Evolutionary conservation across 768 basidiomycete species (phyloP).

Genomic region (Mycena albidolilacea): DNA sequence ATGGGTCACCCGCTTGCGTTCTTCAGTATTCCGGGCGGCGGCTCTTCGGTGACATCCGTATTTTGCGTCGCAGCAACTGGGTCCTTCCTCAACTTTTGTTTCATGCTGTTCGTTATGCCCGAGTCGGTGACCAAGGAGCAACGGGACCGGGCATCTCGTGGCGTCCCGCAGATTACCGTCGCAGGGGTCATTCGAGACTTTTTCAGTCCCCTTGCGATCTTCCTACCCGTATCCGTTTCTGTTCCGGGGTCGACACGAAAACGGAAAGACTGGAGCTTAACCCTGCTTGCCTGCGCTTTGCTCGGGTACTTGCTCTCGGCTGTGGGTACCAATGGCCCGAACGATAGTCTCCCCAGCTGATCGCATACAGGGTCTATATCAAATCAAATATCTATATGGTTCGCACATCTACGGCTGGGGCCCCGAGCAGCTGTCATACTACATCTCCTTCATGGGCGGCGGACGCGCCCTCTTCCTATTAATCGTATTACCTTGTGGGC

Average conservation of each 20-base stretch:
- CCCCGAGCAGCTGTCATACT: conserved; percentile 81
- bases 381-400: conserved; percentile 88
- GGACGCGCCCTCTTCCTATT: conserved; percentile 74
- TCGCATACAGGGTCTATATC: conserved; percentile 72
- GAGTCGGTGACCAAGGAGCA: conserved; percentile 68
- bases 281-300: conserved; percentile 73
- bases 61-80: conserved; percentile 63
- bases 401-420: conserved; percentile 81
- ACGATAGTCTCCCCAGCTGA: conserved; percentile 4
- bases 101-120: conserved; percentile 80
- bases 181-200: conserved; percentile 53
- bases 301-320: conserved; percentile 77
- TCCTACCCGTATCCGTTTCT: conserved; percentile 71
- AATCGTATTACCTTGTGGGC: conserved; percentile 56
- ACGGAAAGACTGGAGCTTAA: conserved; percentile 86
- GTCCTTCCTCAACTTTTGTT: conserved; percentile 68
- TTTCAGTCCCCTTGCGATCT: conserved; percentile 76
- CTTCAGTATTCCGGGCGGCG: conserved; percentile 27
- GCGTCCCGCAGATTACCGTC: conserved; percentile 8
- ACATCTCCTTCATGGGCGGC: conserved; percentile 78
- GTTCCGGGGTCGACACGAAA: conserved; percentile 55
- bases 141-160: conserved; percentile 49
- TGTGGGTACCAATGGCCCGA: conserved; percentile 55
- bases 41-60: conserved; percentile 58
- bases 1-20: conserved; percentile 56